Evolutionary conservation across 352 stramenopile species (phyloP).

Genomic region (Plasmopara halstedii): DNA sequence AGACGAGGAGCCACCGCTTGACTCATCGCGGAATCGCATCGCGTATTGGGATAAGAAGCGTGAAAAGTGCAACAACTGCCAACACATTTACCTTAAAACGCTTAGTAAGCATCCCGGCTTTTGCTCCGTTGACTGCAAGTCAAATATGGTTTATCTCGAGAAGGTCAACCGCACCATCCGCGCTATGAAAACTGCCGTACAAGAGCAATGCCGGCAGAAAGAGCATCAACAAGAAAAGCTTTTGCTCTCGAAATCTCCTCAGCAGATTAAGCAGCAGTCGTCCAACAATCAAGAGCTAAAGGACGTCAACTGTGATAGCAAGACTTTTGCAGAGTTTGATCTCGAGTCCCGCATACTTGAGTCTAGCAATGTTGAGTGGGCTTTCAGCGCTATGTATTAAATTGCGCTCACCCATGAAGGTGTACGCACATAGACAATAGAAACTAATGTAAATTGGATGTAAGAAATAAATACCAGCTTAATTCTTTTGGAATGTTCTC

Average conservation of each 20-base stretch:
- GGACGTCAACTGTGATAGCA: slow-evolving; percentile 14
- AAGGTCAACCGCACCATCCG: slow-evolving; percentile 80
- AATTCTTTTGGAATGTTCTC: slow-evolving; percentile 26
- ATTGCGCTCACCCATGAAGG: slow-evolving; percentile 3
- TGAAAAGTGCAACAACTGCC: slow-evolving; percentile 77
- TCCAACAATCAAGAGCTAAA: slow-evolving; percentile 5
- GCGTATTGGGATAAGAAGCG: slow-evolving; percentile 83
- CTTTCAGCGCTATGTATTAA: slow-evolving; percentile 76
- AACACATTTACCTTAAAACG: slow-evolving; percentile 82
- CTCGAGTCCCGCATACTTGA: slow-evolving; percentile 54
- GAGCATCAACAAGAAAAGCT: slow-evolving; percentile 9
- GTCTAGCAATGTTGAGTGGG: slow-evolving; percentile 61
- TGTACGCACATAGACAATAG: too few relatives aligned
- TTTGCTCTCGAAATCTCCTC: background rate
- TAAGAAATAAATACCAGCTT: background rate
- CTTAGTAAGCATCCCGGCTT: slow-evolving; percentile 65
- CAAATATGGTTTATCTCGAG: slow-evolving; percentile 73
- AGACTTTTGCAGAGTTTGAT: slow-evolving; percentile 73
- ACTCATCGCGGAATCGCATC: slow-evolving; percentile 33
- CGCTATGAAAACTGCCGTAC: slow-evolving; percentile 60
- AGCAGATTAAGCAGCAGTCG: background rate
- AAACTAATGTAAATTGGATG: background rate
- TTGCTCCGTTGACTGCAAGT: slow-evolving; percentile 86
- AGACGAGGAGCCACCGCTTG: slow-evolving; percentile 17
- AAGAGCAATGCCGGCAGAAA: slow-evolving; percentile 41